Evolutionary conservation across 148 eudicot genomes (phyloP).

Genomic region (Persicaria tinctoria): DNA sequence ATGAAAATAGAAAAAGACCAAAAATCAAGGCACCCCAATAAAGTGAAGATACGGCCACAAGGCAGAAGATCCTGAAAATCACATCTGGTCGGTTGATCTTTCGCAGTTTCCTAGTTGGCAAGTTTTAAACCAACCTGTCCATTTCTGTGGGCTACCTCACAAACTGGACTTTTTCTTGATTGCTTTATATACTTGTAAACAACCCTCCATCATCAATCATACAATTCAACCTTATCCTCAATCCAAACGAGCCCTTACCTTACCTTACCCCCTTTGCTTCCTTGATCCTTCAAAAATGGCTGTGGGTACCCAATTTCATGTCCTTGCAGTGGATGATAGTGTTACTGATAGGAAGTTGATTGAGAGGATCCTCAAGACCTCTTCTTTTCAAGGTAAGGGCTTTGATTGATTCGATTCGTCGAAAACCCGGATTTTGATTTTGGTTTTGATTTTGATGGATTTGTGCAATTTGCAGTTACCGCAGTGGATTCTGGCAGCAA

Average conservation of each 20-base stretch:
- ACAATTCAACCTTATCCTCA: neutral
- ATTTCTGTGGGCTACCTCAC: neutral
- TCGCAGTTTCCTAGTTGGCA: slow-evolving; percentile 8
- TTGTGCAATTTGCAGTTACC: slow-evolving; percentile 22
- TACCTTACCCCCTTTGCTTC: neutral
- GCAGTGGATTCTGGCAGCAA: slow-evolving; percentile 34
- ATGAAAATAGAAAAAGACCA: neutral
- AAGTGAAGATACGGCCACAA: slow-evolving; percentile 13
- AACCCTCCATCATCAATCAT: slow-evolving; percentile 7
- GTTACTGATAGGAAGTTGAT: slow-evolving; percentile 29
- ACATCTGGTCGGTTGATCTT: slow-evolving; percentile 7
- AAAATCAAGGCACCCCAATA: neutral
- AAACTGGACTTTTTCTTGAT: neutral
- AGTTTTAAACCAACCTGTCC: neutral
- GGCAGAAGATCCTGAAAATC: slow-evolving; percentile 3
- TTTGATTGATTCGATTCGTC: neutral
- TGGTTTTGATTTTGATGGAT: neutral
- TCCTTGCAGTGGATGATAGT: slow-evolving; percentile 37
- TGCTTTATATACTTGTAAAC: neutral
- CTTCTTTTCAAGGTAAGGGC: slow-evolving; percentile 28
- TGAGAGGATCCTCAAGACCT: slow-evolving; percentile 26
- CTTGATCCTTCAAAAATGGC: neutral
- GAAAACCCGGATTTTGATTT: neutral
- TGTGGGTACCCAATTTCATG: slow-evolving; percentile 25
- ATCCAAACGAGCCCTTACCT: neutral